Evolutionary conservation across 495 filamentous ascomycete species (phyloP), one percentile per base, ranked within the genome.

Genomic region (Podospora australis): DNA sequence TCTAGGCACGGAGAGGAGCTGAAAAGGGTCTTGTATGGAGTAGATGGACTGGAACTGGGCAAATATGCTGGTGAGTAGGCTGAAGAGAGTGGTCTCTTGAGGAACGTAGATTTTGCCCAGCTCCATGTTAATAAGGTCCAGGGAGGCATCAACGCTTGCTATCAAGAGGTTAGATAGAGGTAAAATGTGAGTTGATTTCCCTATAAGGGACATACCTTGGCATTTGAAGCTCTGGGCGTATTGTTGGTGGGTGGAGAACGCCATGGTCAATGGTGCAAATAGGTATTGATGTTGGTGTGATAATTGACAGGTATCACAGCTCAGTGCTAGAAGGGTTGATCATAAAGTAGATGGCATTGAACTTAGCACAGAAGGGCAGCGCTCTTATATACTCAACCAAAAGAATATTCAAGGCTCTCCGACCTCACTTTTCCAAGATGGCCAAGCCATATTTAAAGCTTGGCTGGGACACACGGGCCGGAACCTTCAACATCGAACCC

Each of bases 121-220:
- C 19, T 47, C 34, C 26, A 56, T 41, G 44, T 26, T 48, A 14
- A 65, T 32, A 34, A 34, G 39, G 24, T 32, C 43, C 9, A 59
- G n/a, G 7, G 57, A 46, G 2, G 50, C 51, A 36, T 58, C 55
- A 24, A 64, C 54, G 49, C 52, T 54, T 5, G 48, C 64, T 64
- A 40, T 14, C n/a, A 11, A 23, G 20, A 16, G 40, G 36, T 43
- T 23, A 50, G 44, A 2, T 14, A 7, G 35, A n/a, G 20, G 6
- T 21, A 17, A 13, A 16, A 22, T 11, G 6, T 13, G 1, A n/a
- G 34, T 3, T 30, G 11, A 17, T n/a, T 13, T 2, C n/a, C 10
- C 14, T 32, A 5, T 22, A 14, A 11, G 6, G 17, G 13, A 43
- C 11, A 14, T 35, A 53, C 50, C 50, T 42, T 48, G 44, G 30